Conservation (phyloP, 495 filamentous ascomycete genomes). For the Aspergillus egyptiacus region DNA sequence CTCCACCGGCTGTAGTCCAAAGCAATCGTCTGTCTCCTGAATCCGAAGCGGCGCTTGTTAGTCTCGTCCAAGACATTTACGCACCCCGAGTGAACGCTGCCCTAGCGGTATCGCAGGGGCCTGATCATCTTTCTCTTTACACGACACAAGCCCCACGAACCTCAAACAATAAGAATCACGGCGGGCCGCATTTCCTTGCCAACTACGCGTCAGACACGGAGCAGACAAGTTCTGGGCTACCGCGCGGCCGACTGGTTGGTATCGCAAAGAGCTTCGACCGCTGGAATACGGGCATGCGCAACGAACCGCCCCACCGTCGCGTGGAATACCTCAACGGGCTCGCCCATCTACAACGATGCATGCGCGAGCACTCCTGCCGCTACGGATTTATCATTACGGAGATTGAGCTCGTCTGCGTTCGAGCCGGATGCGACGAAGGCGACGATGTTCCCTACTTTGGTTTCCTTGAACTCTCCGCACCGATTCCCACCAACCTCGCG, state of each 20-base stretch:
- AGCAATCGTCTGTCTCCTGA: slow-evolving; percentile 58
- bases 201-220: slow-evolving; percentile 69
- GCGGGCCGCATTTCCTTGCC: slow-evolving; percentile 57
- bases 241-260: slow-evolving; percentile 75
- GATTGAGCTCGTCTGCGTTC: slow-evolving; percentile 87
- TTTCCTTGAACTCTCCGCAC: slow-evolving; percentile 66
- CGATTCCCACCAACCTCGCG: slow-evolving; percentile 48
- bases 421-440: slow-evolving; percentile 61
- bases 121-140: slow-evolving; percentile 53
- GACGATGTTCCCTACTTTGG: slow-evolving; percentile 76
- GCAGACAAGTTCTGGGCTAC: slow-evolving; percentile 62
- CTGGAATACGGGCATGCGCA: slow-evolving; percentile 92
- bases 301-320: slow-evolving; percentile 68
- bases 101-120: slow-evolving; percentile 60
- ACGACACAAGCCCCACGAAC: slow-evolving; percentile 48
- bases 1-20: slow-evolving; percentile 51
- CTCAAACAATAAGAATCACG: slow-evolving; percentile 45
- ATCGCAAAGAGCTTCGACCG: slow-evolving; percentile 83
- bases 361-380: slow-evolving; percentile 87
- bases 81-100: slow-evolving; percentile 75
- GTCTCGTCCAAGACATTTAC: slow-evolving; percentile 63
- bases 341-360: slow-evolving; percentile 74
- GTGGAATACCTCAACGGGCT: slow-evolving; percentile 82
- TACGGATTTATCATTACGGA: slow-evolving; percentile 95
- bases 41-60: slow-evolving; percentile 64